These are phyloP conservation scores for Fusarium zealandicum DNA, from an alignment of 2,329 filamentous ascomycete genomes.

Conservation along the genomic window DNA sequence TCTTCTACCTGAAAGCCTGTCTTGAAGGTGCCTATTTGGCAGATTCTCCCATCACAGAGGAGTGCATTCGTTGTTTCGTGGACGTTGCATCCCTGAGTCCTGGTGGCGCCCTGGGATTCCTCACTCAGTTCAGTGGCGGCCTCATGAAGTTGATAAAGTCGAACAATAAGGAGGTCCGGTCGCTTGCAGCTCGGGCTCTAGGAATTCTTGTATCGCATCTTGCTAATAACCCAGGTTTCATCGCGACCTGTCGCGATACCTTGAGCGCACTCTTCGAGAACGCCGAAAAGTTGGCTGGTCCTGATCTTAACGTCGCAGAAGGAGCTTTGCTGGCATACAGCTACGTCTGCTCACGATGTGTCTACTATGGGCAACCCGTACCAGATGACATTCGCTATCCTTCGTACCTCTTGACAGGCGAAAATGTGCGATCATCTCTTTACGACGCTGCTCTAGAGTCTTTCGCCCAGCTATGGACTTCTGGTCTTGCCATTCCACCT, in stretches of 20 bases:
- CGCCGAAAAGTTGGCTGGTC: conserved; percentile 52
- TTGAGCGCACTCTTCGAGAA: conserved; percentile 55
- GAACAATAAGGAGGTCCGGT: conserved; percentile 73
- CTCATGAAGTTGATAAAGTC: conserved; percentile 70
- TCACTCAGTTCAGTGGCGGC: conserved; percentile 58
- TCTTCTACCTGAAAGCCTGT: conserved; percentile 60
- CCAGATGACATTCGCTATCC: conserved; percentile 43
- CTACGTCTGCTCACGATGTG: conserved; percentile 53
- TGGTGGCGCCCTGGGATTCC: conserved; percentile 56
- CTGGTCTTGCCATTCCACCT: conserved; percentile 49
- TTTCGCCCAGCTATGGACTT: conserved; percentile 57
- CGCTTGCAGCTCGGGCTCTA: conserved; percentile 71
- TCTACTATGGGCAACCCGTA: conserved; percentile 51
- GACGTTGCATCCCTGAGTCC: conserved; percentile 61
- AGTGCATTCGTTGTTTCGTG: conserved; percentile 60
- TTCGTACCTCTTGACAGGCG: conserved; percentile 43
- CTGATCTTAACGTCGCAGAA: conserved; percentile 55
- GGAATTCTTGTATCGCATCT: conserved; percentile 79
- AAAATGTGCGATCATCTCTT: conserved; percentile 45
- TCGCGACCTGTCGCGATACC: conserved; percentile 38
- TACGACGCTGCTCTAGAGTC: conserved; percentile 55
- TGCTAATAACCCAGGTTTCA: conserved; percentile 46
- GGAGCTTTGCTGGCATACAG: conserved; percentile 56
- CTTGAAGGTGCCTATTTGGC: conserved; percentile 63
- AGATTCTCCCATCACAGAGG: conserved; percentile 52